A percentile compares a stretch with the other conserved stretches of the same genome.
These are phyloP conservation scores for Micractinium conductrix DNA, from an alignment of 139 green algal species.

Conservation along the genomic window DNA sequence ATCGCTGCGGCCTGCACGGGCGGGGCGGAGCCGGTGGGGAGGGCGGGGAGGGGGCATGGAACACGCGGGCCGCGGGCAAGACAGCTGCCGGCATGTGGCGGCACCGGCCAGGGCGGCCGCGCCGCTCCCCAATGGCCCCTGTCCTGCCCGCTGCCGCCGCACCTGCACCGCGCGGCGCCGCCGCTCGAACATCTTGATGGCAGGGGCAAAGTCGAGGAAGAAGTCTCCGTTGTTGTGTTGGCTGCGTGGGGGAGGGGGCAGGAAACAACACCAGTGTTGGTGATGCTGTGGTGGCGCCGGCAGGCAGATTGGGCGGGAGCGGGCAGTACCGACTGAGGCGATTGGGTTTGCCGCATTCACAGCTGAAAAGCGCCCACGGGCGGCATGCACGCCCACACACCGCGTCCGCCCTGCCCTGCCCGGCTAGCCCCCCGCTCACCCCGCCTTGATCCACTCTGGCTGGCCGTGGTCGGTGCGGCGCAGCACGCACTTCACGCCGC, in stretches of 20 bases:
- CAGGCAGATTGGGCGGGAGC: too few relatives aligned
- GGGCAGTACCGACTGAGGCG: too few relatives aligned
- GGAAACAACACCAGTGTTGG: too few relatives aligned
- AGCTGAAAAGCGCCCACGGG: too few relatives aligned
- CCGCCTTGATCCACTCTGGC: conserved; percentile 49
- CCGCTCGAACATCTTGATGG: conserved; percentile 20
- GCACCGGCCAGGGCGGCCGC: background rate
- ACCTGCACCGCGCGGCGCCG: conserved; percentile 7
- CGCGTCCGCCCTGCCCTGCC: too few relatives aligned
- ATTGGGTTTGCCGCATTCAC: too few relatives aligned
- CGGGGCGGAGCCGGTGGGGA: background rate
- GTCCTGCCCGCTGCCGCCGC: background rate
- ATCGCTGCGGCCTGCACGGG: background rate
- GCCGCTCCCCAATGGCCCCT: background rate
- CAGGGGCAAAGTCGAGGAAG: conserved; percentile 31
- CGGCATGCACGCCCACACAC: too few relatives aligned
- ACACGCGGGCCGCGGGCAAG: too few relatives aligned
- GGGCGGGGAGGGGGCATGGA: background rate
- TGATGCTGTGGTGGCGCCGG: too few relatives aligned
- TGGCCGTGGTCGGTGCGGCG: conserved; percentile 38
- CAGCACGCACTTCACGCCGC: conserved; percentile 49
- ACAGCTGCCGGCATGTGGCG: too few relatives aligned
- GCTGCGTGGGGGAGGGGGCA: background rate
- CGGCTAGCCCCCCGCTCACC: background rate
- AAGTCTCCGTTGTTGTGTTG: conserved; percentile 40